Percentiles rank a stretch among this genome's conserved stretches.
These are phyloP conservation scores for Strobilomyces dryophilus DNA, from an alignment of 768 basidiomycete species.

Conservation along the genomic window DNA sequence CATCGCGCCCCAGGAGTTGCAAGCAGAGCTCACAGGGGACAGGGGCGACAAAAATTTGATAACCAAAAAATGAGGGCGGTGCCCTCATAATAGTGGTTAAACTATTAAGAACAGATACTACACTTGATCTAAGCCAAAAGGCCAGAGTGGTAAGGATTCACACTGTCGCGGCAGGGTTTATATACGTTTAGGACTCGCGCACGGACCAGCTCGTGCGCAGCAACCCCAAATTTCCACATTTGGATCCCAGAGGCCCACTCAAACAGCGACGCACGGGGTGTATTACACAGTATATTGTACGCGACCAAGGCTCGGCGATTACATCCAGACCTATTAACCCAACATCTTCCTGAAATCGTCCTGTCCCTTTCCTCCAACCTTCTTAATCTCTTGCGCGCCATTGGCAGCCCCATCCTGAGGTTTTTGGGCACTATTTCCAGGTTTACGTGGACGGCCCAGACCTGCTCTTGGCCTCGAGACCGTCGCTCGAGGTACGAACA, in stretches of 20 bases:
- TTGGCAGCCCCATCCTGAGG: slow-evolving; percentile 11
- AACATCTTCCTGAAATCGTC: slow-evolving; percentile 88
- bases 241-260: not conserved
- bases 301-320: not conserved
- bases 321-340: slow-evolving; percentile 8
- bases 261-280: too few relatives aligned
- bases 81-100: slow-evolving; percentile 53
- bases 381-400: slow-evolving; percentile 6
- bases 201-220: slow-evolving; percentile 13
- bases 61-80: slow-evolving; percentile 52
- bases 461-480: slow-evolving; percentile 68
- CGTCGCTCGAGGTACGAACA: slow-evolving; percentile 68
- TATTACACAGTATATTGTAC: too few relatives aligned
- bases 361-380: slow-evolving; percentile 41
- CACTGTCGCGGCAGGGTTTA: not conserved
- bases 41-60: slow-evolving; percentile 38
- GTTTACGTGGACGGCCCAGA: slow-evolving; percentile 53
- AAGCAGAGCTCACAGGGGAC: slow-evolving; percentile 36
- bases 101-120: slow-evolving; percentile 71
- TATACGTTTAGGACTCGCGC: slow-evolving; percentile 11
- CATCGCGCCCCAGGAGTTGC: slow-evolving; percentile 38
- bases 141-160: slow-evolving; percentile 33
- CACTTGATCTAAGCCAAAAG: slow-evolving; percentile 74
- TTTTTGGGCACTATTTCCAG: slow-evolving; percentile 21
- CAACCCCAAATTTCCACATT: not conserved